Conservation (phyloP, 768 basidiomycete genomes). For the Grammothele lineata region DNA sequence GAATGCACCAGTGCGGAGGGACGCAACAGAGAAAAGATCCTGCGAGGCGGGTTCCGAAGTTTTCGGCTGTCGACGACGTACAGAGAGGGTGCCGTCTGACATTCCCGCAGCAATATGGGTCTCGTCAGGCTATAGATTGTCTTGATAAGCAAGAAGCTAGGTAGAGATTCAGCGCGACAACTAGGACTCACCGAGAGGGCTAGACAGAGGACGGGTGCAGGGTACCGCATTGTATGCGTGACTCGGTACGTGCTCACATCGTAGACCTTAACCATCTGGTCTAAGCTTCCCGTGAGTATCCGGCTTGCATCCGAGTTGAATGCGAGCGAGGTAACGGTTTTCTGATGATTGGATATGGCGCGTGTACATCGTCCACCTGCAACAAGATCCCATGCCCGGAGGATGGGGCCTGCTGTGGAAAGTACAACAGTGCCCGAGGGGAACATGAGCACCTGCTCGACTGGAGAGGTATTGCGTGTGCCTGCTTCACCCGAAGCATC, state of each 20-base stretch:
- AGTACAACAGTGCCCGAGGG: constrained; percentile 84
- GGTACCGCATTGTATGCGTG: constrained; percentile 97
- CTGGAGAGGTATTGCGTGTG: constrained; percentile 49
- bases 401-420: constrained; percentile 86
- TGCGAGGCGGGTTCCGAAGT: constrained; percentile 47
- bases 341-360: constrained; percentile 96
- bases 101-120: constrained; percentile 97
- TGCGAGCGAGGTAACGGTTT: constrained; percentile 87
- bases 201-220: constrained; percentile 84
- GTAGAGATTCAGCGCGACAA: too few species aligned
- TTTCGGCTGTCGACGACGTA: constrained; percentile 83
- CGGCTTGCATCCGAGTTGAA: constrained; percentile 75
- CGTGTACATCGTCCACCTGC: constrained; percentile 86
- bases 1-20: constrained; percentile 52
- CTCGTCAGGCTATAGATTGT: constrained; percentile 75
- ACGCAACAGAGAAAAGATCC: constrained; percentile 31
- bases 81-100: constrained; percentile 97
- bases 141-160: neutral
- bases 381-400: constrained; percentile 93
- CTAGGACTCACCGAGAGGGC: constrained; percentile 75
- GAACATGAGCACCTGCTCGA: constrained; percentile 92
- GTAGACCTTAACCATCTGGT: constrained; percentile 99
- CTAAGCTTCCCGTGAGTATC: constrained; percentile 85
- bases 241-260: constrained; percentile 93
- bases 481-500: constrained; percentile 23